These are phyloP conservation scores for Paramarasmius palmivorus DNA, from an alignment of 1,284 basidiomycete genomes.

Conservation along the genomic window DNA sequence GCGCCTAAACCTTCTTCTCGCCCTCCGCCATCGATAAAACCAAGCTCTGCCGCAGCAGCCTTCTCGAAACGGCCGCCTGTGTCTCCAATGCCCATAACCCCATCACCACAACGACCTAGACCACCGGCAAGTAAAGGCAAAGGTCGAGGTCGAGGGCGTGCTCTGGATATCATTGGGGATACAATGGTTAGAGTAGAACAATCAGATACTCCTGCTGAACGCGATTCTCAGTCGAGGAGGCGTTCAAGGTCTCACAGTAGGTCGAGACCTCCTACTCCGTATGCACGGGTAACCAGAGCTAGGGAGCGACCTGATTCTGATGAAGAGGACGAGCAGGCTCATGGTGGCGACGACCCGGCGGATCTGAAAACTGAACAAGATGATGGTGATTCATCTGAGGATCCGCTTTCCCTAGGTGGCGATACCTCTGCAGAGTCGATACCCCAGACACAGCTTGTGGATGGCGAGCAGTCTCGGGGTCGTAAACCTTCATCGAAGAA, in stretches of 20 bases:
- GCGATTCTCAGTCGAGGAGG: neutral
- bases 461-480: neutral
- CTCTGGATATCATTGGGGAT: neutral
- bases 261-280: neutral
- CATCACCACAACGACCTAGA: constrained; percentile 54
- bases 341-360: no score
- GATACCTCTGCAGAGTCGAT: constrained; percentile 1
- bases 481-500: neutral
- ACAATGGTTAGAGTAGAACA: neutral
- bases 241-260: neutral
- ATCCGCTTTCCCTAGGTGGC: constrained; percentile 1
- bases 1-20: constrained; percentile 2
- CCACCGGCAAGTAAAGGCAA: constrained; percentile 45
- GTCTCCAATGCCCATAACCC: constrained; percentile 55
- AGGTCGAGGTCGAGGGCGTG: constrained; percentile 24
- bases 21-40: constrained; percentile 13
- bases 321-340: neutral
- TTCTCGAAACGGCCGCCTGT: constrained; percentile 60
- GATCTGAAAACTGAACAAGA: neutral
- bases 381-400: neutral
- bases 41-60: constrained; percentile 28
- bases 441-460: neutral
- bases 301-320: neutral
- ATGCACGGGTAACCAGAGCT: neutral
- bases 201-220: neutral